These are phyloP conservation scores for Delphinella strobiligena DNA, from an alignment of 2,329 filamentous ascomycete genomes.

Conservation along the genomic window DNA sequence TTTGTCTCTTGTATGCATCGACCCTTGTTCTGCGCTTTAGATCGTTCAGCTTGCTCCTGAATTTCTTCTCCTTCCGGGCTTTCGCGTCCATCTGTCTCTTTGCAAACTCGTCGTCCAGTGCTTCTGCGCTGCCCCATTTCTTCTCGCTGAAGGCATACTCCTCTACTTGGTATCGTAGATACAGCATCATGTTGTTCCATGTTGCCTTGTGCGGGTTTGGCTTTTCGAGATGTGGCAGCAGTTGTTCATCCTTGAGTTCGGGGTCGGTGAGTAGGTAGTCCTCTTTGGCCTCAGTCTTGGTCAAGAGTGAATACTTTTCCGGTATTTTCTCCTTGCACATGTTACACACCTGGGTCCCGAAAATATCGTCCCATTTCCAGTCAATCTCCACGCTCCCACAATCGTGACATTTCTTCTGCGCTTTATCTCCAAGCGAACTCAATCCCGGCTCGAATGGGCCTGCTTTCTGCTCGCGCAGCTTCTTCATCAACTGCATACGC, in stretches of 20 bases:
- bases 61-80: conserved; percentile 77
- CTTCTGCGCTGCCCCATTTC: conserved; percentile 85
- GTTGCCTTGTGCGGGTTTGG: conserved; percentile 93
- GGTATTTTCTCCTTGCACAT: conserved; percentile 79
- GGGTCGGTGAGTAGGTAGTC: conserved; percentile 94
- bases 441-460: conserved; percentile 84
- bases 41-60: conserved; percentile 76
- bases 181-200: conserved; percentile 99
- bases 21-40: conserved; percentile 88
- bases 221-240: conserved; percentile 75
- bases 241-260: conserved; percentile 76
- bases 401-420: conserved; percentile 63
- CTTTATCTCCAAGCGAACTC: conserved; percentile 54
- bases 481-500: conserved; percentile 60
- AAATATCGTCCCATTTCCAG: conserved; percentile 85
- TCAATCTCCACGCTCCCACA: conserved; percentile 81
- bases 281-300: conserved; percentile 91
- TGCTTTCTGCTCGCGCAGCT: conserved; percentile 58
- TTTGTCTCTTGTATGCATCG: conserved; percentile 70
- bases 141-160: conserved; percentile 71
- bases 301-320: conserved; percentile 88
- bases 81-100: conserved; percentile 69
- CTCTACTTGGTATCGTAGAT: conserved; percentile 85
- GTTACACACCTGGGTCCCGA: conserved; percentile 63
- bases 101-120: conserved; percentile 79